These are phyloP conservation scores for Citrus hindsii DNA, from an alignment of 345 rosid genomes.

Conservation along the genomic window DNA sequence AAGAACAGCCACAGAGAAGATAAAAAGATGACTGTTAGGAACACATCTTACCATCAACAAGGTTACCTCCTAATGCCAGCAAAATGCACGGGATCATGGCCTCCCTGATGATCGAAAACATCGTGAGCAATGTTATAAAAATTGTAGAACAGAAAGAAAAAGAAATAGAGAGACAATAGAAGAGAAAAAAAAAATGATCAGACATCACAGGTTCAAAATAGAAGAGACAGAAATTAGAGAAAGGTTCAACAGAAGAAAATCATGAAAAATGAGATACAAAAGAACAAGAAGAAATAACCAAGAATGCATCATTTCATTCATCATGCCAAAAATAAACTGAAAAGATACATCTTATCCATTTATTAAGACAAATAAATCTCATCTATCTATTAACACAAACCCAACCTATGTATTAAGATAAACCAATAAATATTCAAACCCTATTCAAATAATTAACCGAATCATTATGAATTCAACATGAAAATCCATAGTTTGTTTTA, in stretches of 20 bases:
- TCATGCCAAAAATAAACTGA: not conserved
- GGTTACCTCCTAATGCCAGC: slow-evolving; percentile 95
- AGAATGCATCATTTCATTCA: not conserved
- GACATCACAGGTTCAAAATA: not conserved
- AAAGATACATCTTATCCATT: too few species aligned
- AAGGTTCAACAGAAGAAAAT: too few species aligned
- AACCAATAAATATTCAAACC: not conserved
- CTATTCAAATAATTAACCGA: not conserved
- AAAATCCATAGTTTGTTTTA: too few species aligned
- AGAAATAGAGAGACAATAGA: not conserved
- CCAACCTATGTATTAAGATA: not conserved
- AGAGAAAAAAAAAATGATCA: not conserved
- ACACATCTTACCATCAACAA: slow-evolving; percentile 66
- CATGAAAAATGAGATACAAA: not conserved
- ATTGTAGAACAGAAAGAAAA: not conserved
- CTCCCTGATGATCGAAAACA: slow-evolving; percentile 49
- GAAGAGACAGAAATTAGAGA: not conserved
- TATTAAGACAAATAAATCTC: not conserved
- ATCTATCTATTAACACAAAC: not conserved
- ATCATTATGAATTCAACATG: not conserved
- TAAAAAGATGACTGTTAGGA: not conserved
- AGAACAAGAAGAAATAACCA: not conserved
- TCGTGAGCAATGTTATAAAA: not conserved
- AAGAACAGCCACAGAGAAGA: not conserved
- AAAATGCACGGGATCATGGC: slow-evolving; percentile 98